These are phyloP conservation scores for Eucalyptus brandiana DNA, from an alignment of 345 rosid species.

Conservation along the genomic window DNA sequence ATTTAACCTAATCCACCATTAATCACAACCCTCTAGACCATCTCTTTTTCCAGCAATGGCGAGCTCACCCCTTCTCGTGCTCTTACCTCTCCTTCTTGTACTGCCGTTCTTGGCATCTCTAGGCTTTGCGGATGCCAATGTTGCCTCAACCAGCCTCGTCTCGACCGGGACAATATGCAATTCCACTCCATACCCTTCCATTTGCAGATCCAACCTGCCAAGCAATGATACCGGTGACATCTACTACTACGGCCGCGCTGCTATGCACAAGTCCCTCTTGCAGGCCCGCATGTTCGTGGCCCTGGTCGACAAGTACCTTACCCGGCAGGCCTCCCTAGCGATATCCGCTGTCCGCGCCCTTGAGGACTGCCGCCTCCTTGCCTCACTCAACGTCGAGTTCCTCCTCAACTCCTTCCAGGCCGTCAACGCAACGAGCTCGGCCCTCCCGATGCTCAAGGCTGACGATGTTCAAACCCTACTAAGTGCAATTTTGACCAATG, in stretches of 20 bases:
- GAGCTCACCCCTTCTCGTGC: background rate
- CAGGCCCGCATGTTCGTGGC: slow-evolving; percentile 45
- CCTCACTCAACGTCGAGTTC: slow-evolving; percentile 40
- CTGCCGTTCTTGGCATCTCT: slow-evolving; percentile 7
- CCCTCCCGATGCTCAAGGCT: slow-evolving; percentile 23
- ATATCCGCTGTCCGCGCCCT: slow-evolving; percentile 40
- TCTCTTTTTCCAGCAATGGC: background rate
- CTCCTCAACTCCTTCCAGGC: slow-evolving; percentile 30
- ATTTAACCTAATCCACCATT: background rate
- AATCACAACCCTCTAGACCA: background rate
- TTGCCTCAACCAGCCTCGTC: slow-evolving; percentile 1
- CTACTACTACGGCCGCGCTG: slow-evolving; percentile 38
- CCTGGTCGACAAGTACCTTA: slow-evolving; percentile 35
- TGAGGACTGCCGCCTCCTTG: slow-evolving; percentile 58
- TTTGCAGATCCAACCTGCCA: slow-evolving; percentile 43
- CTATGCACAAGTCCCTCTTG: slow-evolving; percentile 45
- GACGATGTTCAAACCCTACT: slow-evolving; percentile 71
- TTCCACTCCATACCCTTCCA: slow-evolving; percentile 39
- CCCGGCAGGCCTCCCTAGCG: slow-evolving; percentile 17
- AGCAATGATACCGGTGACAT: slow-evolving; percentile 25
- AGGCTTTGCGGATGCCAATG: background rate
- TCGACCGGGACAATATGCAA: slow-evolving; percentile 27
- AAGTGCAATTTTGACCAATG: slow-evolving; percentile 71
- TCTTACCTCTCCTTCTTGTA: background rate
- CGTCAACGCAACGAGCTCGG: slow-evolving; percentile 17